Evolutionary conservation across 768 basidiomycete species (phyloP).

Genomic region (Lepiota venenata): DNA sequence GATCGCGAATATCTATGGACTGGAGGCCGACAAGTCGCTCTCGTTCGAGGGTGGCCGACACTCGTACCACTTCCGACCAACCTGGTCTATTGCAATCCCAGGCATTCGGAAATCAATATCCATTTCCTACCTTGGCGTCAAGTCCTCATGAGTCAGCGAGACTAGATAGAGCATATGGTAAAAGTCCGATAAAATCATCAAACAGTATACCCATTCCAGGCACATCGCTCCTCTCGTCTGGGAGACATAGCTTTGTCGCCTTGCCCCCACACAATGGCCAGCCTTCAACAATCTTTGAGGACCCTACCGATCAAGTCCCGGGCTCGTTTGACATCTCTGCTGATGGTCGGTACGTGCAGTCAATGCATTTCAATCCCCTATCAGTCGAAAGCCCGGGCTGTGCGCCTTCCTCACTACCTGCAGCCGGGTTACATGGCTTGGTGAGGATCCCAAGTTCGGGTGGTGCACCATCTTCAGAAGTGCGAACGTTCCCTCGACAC

Average conservation of each 20-base stretch:
- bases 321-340: constrained; percentile 7
- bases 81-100: constrained; percentile 25
- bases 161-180: constrained; percentile 10
- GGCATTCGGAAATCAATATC: constrained; percentile 39
- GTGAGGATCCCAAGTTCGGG: constrained; percentile 35
- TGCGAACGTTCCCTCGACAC: constrained; percentile 70
- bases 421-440: constrained; percentile 63
- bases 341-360: constrained; percentile 23
- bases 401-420: constrained; percentile 72
- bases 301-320: constrained; percentile 18
- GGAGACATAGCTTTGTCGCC: constrained; percentile 43
- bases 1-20: constrained; percentile 90
- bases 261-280: constrained; percentile 37
- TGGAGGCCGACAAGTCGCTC: constrained; percentile 82
- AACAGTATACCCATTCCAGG: constrained; percentile 39
- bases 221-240: constrained; percentile 39
- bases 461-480: constrained; percentile 25
- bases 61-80: constrained; percentile 47
- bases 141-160: constrained; percentile 9
- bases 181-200: constrained; percentile 13
- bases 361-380: constrained; percentile 26
- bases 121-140: constrained; percentile 36
- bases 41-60: constrained; percentile 69
- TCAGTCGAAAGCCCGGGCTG: constrained; percentile 45
- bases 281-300: constrained; percentile 32